phyloP scores from a whole-genome alignment of 768 basidiomycete genomes.

The Lactarius sanguifluus region DNA sequence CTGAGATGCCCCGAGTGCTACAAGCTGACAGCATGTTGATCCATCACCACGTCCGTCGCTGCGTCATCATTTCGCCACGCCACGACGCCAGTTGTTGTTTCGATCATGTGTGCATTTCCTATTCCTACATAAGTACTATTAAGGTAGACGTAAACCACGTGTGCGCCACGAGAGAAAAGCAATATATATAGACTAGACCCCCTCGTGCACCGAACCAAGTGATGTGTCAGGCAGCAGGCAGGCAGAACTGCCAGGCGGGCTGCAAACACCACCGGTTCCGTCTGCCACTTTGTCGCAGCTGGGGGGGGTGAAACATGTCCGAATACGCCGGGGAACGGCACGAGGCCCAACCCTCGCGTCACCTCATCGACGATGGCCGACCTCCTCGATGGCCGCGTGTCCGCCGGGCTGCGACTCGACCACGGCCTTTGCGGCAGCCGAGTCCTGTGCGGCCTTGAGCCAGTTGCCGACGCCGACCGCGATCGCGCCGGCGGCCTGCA shows the following conservation, averaged over 20 bases:
- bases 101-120: background rate
- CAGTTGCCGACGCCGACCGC: constrained; percentile 69
- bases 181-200: background rate
- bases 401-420: constrained; percentile 7
- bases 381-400: constrained; percentile 21
- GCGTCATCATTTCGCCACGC: too few species aligned
- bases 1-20: background rate
- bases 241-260: background rate
- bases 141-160: background rate
- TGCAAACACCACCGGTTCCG: background rate
- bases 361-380: background rate
- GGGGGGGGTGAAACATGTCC: background rate
- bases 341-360: background rate
- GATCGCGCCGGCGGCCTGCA: constrained; percentile 76
- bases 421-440: constrained; percentile 14
- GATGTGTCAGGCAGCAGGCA: background rate
- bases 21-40: background rate
- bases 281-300: background rate
- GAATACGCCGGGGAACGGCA: background rate
- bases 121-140: background rate
- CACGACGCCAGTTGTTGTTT: background rate
- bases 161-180: background rate
- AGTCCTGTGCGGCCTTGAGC: constrained; percentile 50
- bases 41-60: too few species aligned
- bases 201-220: background rate